Evolutionary conservation across 2,329 filamentous ascomycete genomes (phyloP), one percentile per base, ranked within the genome.

Genomic region (Aurifilum marmelostoma): DNA sequence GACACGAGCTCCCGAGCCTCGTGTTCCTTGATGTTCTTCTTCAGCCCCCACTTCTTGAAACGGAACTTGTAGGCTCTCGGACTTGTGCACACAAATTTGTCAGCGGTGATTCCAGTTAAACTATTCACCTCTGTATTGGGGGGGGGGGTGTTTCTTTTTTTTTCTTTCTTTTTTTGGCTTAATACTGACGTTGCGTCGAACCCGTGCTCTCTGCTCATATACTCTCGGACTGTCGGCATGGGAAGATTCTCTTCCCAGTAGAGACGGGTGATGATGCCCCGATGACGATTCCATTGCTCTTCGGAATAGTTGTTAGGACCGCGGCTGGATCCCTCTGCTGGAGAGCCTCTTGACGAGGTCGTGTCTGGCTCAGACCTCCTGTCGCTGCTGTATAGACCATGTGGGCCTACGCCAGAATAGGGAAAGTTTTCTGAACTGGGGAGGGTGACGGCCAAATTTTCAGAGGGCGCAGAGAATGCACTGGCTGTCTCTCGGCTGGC

Each of bases 31-130:
- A 63, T 63, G 27, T 63, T 63, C 7, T 63, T 63, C 8, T 27
- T 24, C 16, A 63, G 61, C 1, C 61, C 61, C 61, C 61, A 63
- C 39, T 63, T 63, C 18, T 63, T 63, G 41, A 63, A 63, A 47
- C 61, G 61, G 41, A 63, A 63, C 9, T 63, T 63, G n/a, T 63
- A 63, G 8, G 61, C 61, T 50, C 61, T 43, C 39, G 61, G 39
- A 14, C 61, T 63, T 37, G 29, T 21, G 9, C 4, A 29, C 4
- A 24, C 24, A 32, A 14, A 16, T 18, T 62, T 50, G 39, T 63
- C 5, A 63, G 61, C 24, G 34, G 6, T 18, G 47, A n/a, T 47
- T 34, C 41, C 2, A 6, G 9, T 32, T 9, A 2, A 56, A 29
- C 24, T 1, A 7, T 56, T 18, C 1, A 18, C n/a, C n/a, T n/a